Conservation (phyloP, 148 eudicot genomes). For the Arctostaphylos glauca region DNA sequence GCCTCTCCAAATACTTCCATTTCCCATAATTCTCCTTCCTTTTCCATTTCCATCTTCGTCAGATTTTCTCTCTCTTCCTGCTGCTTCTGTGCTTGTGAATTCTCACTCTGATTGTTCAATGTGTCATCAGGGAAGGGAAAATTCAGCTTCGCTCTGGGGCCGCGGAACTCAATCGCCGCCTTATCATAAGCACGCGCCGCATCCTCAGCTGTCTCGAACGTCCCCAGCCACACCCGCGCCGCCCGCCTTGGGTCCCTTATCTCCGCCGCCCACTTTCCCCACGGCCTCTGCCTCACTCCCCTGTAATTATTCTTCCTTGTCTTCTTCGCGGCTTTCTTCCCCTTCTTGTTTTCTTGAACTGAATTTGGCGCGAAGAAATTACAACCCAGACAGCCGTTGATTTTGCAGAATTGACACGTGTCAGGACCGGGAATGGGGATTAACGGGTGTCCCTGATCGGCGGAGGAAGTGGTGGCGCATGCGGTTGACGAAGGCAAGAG, state of each 20-base stretch:
- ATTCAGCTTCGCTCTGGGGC: slow-evolving; percentile 54
- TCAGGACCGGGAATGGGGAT: not conserved
- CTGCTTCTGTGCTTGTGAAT: not conserved
- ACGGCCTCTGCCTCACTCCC: slow-evolving; percentile 65
- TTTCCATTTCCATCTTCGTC: not conserved
- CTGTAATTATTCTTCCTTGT: slow-evolving; percentile 41
- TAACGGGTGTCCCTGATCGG: slow-evolving; percentile 15
- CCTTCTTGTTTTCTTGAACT: not conserved
- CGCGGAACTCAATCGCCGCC: slow-evolving; percentile 47
- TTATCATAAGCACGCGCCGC: slow-evolving; percentile 63
- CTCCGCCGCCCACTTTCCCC: slow-evolving; percentile 74
- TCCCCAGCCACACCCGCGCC: slow-evolving; percentile 53
- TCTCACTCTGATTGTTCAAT: not conserved
- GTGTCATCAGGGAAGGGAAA: slow-evolving; percentile 41
- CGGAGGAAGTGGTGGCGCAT: not conserved
- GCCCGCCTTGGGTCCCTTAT: slow-evolving; percentile 52
- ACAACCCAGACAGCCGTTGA: slow-evolving; percentile 36
- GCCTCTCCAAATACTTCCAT: slow-evolving; percentile 31
- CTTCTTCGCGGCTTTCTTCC: slow-evolving; percentile 9
- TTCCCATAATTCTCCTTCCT: slow-evolving; percentile 9
- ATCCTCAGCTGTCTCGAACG: slow-evolving; percentile 52
- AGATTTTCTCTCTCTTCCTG: not conserved
- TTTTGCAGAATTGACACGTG: slow-evolving; percentile 25
- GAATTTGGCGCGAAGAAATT: slow-evolving; percentile 18
- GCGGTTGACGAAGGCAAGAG: not conserved